Evolutionary conservation across 2,329 filamentous ascomycete genomes (phyloP).

Genomic region (Dryadomyces quercivorus): DNA sequence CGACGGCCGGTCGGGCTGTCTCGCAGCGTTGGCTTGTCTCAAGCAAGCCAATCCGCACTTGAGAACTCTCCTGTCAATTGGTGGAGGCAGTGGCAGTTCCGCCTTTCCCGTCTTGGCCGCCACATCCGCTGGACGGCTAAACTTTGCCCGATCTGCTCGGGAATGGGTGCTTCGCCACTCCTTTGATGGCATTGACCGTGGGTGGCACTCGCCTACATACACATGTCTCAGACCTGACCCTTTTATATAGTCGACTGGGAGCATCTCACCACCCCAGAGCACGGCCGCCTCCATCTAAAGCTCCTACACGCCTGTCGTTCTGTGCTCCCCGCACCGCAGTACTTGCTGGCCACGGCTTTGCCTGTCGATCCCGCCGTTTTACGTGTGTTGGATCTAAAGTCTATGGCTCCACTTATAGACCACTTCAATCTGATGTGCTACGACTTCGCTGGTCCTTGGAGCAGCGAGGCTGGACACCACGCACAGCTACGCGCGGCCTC

Average conservation of each 20-base stretch:
- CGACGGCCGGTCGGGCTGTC: constrained; percentile 46
- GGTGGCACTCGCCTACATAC: constrained; percentile 8
- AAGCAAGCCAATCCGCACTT: constrained; percentile 44
- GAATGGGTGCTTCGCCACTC: constrained; percentile 42
- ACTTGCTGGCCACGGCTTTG: constrained; percentile 48
- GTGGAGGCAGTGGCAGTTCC: constrained; percentile 50
- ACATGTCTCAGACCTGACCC: background rate
- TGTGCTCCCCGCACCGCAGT: constrained; percentile 35
- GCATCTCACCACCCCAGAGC: constrained; percentile 39
- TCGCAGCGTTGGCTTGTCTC: constrained; percentile 44
- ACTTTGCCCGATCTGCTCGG: constrained; percentile 41
- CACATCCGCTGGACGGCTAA: constrained; percentile 31
- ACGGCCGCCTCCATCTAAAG: constrained; percentile 45
- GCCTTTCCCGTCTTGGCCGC: constrained; percentile 47
- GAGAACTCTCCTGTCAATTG: constrained; percentile 50
- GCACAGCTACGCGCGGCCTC: constrained; percentile 41
- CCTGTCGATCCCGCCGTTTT: constrained; percentile 51
- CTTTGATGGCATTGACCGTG: constrained; percentile 55
- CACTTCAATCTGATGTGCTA: constrained; percentile 58
- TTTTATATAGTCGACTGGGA: constrained; percentile 53
- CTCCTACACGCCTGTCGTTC: constrained; percentile 43
- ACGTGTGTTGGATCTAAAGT: constrained; percentile 42
- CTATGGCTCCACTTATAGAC: constrained; percentile 41
- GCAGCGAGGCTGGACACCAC: constrained; percentile 47
- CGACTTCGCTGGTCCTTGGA: constrained; percentile 55